Conservation (phyloP, 148 eudicot genomes). For the Arctostaphylos glauca region DNA sequence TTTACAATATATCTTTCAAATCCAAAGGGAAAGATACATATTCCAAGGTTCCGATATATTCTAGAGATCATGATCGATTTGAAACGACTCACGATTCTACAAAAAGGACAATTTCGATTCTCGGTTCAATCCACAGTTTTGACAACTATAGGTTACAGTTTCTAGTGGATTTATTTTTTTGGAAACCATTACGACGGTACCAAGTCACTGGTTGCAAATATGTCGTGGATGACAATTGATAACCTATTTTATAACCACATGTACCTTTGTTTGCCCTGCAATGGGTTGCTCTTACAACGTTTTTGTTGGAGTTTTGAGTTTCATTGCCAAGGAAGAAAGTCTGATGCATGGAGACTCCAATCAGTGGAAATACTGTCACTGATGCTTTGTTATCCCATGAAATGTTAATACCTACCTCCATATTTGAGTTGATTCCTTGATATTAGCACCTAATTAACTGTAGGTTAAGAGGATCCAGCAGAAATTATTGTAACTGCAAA, state of each 20-base stretch:
- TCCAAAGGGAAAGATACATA: too few species aligned
- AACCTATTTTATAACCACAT: background rate
- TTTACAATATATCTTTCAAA: too few species aligned
- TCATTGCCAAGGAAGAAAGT: background rate
- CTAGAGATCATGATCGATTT: too few species aligned
- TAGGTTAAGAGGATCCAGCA: background rate
- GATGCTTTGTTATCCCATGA: background rate
- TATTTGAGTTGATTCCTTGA: background rate
- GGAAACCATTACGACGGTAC: too few species aligned
- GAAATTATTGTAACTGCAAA: background rate
- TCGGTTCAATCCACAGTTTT: too few species aligned
- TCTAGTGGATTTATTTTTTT: too few species aligned
- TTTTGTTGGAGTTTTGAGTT: background rate
- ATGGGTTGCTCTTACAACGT: background rate
- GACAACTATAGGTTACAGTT: too few species aligned
- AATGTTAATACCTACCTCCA: background rate
- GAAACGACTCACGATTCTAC: too few species aligned
- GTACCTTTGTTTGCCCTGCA: background rate
- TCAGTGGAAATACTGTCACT: background rate
- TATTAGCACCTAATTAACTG: background rate
- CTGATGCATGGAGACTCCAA: background rate
- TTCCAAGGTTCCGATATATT: too few species aligned
- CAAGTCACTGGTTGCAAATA: too few species aligned
- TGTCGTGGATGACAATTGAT: too few species aligned
- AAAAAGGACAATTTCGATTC: too few species aligned